Percentiles rank a stretch among this genome's conserved stretches.
These are phyloP conservation scores for Hypoxylon sp. DNA, from an alignment of 2,329 filamentous ascomycete species.

Conservation along the genomic window DNA sequence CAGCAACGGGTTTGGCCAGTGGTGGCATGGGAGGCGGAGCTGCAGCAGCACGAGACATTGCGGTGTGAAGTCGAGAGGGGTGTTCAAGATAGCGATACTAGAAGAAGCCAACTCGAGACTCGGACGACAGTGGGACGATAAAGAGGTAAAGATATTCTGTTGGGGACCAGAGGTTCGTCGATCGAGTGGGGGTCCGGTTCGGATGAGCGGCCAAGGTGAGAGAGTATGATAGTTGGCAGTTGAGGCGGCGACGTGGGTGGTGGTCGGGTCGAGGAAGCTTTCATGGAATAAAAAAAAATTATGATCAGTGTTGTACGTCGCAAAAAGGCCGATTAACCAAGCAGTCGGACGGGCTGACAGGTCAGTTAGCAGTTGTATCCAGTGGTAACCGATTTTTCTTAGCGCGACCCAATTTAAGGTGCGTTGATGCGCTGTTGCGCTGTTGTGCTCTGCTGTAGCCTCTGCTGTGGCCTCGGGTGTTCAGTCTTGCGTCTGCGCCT, in stretches of 20 bases:
- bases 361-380: background rate
- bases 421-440: too few species aligned
- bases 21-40: conserved; percentile 59
- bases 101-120: background rate
- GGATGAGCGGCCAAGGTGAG: background rate
- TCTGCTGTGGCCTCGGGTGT: too few species aligned
- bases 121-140: background rate
- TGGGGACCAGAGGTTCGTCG: background rate
- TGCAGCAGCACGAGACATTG: conserved; percentile 50
- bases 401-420: conserved; percentile 24
- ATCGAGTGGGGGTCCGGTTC: background rate
- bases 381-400: conserved; percentile 1
- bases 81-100: background rate
- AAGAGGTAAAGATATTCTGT: background rate
- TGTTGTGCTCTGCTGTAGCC: too few species aligned
- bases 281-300: background rate
- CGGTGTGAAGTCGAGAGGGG: conserved; percentile 14
- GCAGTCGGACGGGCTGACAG: too few species aligned
- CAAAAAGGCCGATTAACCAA: conserved; percentile 23
- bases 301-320: background rate
- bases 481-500: too few species aligned
- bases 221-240: background rate
- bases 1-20: conserved; percentile 51
- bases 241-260: background rate
- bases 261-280: background rate